Percentiles rank a stretch among this genome's conserved stretches.
phyloP scores from a whole-genome alignment of 192 early-diverging fungal species.

The Obelidium mucronatum region DNA sequence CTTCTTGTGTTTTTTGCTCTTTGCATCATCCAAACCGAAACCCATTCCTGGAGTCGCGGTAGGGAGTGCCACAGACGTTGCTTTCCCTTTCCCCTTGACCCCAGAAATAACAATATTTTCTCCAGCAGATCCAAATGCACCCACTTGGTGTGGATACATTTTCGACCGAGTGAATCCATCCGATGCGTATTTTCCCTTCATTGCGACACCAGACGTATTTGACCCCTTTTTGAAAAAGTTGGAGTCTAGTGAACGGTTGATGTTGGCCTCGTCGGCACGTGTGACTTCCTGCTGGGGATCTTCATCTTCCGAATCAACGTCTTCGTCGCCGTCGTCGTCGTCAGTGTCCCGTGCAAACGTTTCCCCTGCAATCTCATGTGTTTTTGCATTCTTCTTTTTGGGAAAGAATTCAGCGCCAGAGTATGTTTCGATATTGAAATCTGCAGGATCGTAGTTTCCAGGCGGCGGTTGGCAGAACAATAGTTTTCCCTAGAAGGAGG shows the following conservation, averaged over 20 bases:
- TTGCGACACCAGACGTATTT: slow-evolving; percentile 37
- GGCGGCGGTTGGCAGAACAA: slow-evolving; percentile 88
- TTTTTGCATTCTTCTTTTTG: slow-evolving; percentile 37
- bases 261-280: slow-evolving; percentile 38
- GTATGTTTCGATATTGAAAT: slow-evolving; percentile 90
- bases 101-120: background rate
- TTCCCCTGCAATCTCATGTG: slow-evolving; percentile 48
- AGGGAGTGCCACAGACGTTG: slow-evolving; percentile 6
- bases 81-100: slow-evolving; percentile 34
- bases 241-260: slow-evolving; percentile 33
- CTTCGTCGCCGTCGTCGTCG: slow-evolving; percentile 40
- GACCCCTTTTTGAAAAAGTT: slow-evolving; percentile 24
- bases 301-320: slow-evolving; percentile 37
- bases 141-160: slow-evolving; percentile 68
- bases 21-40: slow-evolving; percentile 10
- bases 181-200: slow-evolving; percentile 47
- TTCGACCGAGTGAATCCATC: slow-evolving; percentile 60
- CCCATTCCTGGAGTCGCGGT: slow-evolving; percentile 34
- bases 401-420: slow-evolving; percentile 62
- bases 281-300: slow-evolving; percentile 24
- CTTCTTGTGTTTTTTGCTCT: slow-evolving; percentile 49
- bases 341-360: slow-evolving; percentile 34
- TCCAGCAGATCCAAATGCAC: slow-evolving; percentile 30
- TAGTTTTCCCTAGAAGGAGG: slow-evolving; percentile 77
- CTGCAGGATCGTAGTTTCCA: slow-evolving; percentile 56